Evolutionary conservation across 805 yeast genomes (phyloP).

Genomic region (Cyberlindnera xishuangbannaensis): DNA sequence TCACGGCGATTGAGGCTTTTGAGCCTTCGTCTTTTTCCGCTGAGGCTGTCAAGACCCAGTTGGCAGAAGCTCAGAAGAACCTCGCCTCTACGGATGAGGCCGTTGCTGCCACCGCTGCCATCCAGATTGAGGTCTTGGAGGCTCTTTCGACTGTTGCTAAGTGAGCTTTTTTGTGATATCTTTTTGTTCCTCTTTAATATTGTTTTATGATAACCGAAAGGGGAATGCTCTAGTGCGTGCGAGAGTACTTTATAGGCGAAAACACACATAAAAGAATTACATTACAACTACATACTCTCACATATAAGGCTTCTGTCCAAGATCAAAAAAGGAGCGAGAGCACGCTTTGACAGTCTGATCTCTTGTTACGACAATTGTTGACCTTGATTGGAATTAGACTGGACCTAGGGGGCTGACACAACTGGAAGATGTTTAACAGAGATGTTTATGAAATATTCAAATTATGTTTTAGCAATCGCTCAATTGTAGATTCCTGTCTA

Average conservation of each 20-base stretch:
- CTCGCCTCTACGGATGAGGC: conserved; percentile 77
- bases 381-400: too few relatives aligned
- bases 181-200: too few relatives aligned
- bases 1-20: conserved; percentile 94
- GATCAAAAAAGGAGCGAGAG: too few relatives aligned
- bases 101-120: conserved; percentile 89
- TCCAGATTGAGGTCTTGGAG: conserved; percentile 94
- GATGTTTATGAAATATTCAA: conserved; percentile 1
- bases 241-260: too few relatives aligned
- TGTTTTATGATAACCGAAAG: too few relatives aligned
- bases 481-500: too few relatives aligned
- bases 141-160: conserved; percentile 81
- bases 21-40: conserved; percentile 82
- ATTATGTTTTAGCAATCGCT: too few relatives aligned
- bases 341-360: background rate
- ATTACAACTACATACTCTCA: too few relatives aligned
- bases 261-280: background rate
- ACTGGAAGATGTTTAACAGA: conserved; percentile 1
- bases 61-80: conserved; percentile 93
- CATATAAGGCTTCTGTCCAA: too few relatives aligned
- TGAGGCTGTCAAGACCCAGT: conserved; percentile 69
- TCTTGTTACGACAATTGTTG: too few relatives aligned
- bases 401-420: too few relatives aligned
- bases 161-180: conserved; percentile 28
- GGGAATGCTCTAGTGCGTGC: too few relatives aligned